These are phyloP conservation scores for Candida orba DNA, from an alignment of 805 yeast genomes.

Conservation along the genomic window DNA sequence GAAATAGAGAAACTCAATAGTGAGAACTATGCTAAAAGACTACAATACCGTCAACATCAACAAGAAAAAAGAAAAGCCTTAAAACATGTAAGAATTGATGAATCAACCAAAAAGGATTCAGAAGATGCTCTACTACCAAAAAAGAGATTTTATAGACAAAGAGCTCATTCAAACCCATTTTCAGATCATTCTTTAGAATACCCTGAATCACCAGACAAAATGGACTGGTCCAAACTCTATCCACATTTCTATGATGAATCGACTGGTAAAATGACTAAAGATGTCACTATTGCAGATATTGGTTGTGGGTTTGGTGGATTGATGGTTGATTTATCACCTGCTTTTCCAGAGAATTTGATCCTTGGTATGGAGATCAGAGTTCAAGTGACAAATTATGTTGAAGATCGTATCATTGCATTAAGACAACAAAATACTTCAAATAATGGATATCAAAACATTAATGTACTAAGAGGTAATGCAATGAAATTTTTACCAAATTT, in stretches of 20 bases:
- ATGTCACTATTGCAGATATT: constrained; percentile 86
- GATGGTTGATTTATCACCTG: constrained; percentile 69
- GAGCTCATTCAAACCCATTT: constrained; percentile 97
- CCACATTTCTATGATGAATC: constrained; percentile 49
- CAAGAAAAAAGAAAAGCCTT: constrained; percentile 40
- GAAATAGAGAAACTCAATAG: constrained; percentile 17
- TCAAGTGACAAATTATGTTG: constrained; percentile 95
- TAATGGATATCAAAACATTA: constrained; percentile 67
- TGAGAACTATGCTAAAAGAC: constrained; percentile 27
- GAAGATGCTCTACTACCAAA: constrained; percentile 47
- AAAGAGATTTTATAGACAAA: constrained; percentile 85
- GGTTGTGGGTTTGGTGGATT: constrained; percentile 99
- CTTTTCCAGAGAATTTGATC: constrained; percentile 64
- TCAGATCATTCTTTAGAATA: constrained; percentile 91
- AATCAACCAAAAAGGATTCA: constrained; percentile 17
- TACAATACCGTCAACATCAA: constrained; percentile 38
- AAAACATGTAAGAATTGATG: constrained; percentile 40
- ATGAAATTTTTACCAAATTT: constrained; percentile 97
- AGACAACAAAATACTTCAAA: constrained; percentile 38
- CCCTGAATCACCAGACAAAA: constrained; percentile 69
- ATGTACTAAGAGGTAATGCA: constrained; percentile 89
- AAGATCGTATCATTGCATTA: constrained; percentile 87
- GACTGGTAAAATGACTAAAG: constrained; percentile 34
- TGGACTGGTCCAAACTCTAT: constrained; percentile 82
- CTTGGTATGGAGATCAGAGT: constrained; percentile 97